Evolutionary conservation across 306 rosid species (phyloP).

Genomic region (Pterocarpus macrocarpus): DNA sequence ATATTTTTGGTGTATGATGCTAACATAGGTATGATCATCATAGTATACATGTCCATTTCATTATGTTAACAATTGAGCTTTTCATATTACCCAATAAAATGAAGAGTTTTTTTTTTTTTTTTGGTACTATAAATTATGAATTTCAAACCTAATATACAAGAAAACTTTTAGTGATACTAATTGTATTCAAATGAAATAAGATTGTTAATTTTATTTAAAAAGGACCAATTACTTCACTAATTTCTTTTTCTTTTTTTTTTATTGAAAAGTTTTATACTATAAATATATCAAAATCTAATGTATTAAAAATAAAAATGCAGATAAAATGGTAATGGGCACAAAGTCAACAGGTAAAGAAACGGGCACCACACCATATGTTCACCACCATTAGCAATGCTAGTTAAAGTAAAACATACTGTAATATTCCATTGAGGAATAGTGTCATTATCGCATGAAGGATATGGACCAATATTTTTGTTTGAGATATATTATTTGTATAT

Average conservation of each 20-base stretch:
- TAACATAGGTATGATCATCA: neutral
- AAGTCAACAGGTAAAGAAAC: neutral
- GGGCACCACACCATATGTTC: neutral
- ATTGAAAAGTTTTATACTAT: no score
- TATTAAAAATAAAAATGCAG: neutral
- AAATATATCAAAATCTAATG: neutral
- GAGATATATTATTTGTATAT: no score
- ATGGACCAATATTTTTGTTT: neutral
- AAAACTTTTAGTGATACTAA: neutral
- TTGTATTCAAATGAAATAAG: neutral
- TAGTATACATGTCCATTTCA: neutral
- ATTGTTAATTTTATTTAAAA: neutral
- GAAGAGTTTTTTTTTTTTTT: neutral
- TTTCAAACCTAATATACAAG: neutral
- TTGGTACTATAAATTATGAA: neutral
- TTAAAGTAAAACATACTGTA: neutral
- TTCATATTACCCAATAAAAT: neutral
- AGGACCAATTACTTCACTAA: neutral
- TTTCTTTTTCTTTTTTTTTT: neutral
- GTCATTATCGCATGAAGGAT: neutral
- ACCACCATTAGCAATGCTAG: neutral
- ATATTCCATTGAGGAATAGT: neutral
- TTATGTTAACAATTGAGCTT: neutral
- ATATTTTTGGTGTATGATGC: neutral
- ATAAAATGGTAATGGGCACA: neutral